Percentiles rank a stretch among this genome's conserved stretches.
Conservation (phyloP, 2,329 filamentous ascomycete species). For the Pyricularia grisea region DNA sequence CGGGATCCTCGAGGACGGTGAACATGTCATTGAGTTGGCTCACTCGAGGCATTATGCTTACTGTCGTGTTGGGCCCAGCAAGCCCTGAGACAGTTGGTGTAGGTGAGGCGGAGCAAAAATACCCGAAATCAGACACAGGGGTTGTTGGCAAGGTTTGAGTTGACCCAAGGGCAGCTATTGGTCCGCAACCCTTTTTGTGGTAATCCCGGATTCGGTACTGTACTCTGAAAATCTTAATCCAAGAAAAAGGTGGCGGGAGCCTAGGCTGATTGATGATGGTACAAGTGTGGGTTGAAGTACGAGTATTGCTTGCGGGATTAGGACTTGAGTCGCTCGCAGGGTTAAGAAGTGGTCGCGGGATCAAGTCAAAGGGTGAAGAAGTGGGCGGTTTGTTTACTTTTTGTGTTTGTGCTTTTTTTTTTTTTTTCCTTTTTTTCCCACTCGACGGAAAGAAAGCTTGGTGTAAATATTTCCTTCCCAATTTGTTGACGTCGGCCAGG, state of each 20-base stretch:
- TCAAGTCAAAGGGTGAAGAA: not conserved
- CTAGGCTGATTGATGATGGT: not conserved
- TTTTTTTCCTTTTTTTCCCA: not conserved
- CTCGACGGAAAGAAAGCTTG: not conserved
- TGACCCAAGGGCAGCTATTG: not conserved
- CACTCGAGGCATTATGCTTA: constrained; percentile 1
- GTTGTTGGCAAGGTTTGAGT: not conserved
- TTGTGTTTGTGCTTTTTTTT: not conserved
- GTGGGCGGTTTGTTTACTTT: not conserved
- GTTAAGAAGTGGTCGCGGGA: not conserved
- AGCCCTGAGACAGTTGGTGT: not conserved
- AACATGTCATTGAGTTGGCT: not conserved
- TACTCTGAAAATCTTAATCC: not conserved
- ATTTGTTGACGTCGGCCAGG: not conserved
- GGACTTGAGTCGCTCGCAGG: not conserved
- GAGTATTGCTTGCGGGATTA: not conserved
- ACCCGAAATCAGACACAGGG: constrained; percentile 1
- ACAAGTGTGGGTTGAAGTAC: not conserved
- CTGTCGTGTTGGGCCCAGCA: not conserved
- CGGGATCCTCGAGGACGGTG: not conserved
- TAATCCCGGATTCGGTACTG: not conserved
- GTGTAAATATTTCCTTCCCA: not conserved
- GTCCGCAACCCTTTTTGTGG: not conserved
- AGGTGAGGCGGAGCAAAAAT: constrained; percentile 2
- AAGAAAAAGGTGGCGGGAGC: not conserved